phyloP scores from a whole-genome alignment of 1,284 basidiomycete species.

The Austropuccinia psidii region DNA sequence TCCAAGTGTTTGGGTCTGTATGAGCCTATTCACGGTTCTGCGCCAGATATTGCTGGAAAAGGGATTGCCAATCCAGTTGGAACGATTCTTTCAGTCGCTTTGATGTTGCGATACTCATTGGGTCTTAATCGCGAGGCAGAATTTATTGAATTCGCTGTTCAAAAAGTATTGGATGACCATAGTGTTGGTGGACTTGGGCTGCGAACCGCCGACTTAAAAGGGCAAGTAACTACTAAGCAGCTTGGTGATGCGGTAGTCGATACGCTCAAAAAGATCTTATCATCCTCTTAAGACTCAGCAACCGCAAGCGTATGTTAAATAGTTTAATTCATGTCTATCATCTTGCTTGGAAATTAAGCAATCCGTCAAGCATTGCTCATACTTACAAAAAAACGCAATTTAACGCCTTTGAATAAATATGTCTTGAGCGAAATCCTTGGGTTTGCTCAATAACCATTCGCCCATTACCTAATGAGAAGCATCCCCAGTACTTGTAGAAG shows the following conservation, averaged over 20 bases:
- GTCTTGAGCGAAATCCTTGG: too few species aligned
- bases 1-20: slow-evolving; percentile 72
- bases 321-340: too few species aligned
- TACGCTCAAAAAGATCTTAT: slow-evolving; percentile 60
- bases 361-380: too few species aligned
- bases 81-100: slow-evolving; percentile 89
- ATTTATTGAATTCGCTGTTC: slow-evolving; percentile 78
- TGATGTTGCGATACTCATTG: slow-evolving; percentile 91
- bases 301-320: too few species aligned
- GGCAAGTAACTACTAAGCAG: slow-evolving; percentile 64
- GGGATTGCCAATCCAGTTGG: slow-evolving; percentile 96
- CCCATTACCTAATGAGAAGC: too few species aligned
- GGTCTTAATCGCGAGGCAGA: slow-evolving; percentile 73
- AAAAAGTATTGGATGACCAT: slow-evolving; percentile 71
- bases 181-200: slow-evolving; percentile 67
- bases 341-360: too few species aligned
- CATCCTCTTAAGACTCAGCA: background rate
- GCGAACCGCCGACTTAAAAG: slow-evolving; percentile 82
- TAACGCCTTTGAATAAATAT: too few species aligned
- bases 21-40: slow-evolving; percentile 82
- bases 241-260: slow-evolving; percentile 78
- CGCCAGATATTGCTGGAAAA: slow-evolving; percentile 90
- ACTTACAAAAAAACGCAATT: too few species aligned
- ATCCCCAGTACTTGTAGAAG: too few species aligned
- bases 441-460: too few species aligned